phyloP scores from a whole-genome alignment of 768 basidiomycete species.

The Kwoniella mangroviensis region DNA sequence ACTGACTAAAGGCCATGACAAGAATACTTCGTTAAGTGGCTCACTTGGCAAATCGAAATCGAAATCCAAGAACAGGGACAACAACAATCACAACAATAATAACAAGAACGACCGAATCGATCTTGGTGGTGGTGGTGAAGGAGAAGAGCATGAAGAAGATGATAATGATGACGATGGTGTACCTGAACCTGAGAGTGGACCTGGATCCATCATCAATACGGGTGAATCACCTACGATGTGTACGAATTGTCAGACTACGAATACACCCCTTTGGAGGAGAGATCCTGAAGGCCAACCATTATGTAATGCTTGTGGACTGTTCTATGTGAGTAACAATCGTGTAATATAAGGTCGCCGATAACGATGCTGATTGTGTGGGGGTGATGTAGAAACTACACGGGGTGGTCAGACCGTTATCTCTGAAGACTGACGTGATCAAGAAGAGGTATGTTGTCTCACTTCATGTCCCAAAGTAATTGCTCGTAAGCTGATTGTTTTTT shows the following conservation, averaged over 20 bases:
- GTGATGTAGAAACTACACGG: constrained; percentile 83
- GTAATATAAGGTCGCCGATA: not conserved
- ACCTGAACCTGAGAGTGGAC: constrained; percentile 17
- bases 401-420: constrained; percentile 87
- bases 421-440: constrained; percentile 98
- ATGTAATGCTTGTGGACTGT: constrained; percentile 81
- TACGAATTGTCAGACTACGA: constrained; percentile 93
- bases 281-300: constrained; percentile 61
- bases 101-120: no score
- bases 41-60: constrained; percentile 1
- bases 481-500: not conserved
- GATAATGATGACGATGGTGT: not conserved
- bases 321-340: constrained; percentile 70
- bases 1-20: constrained; percentile 16
- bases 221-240: constrained; percentile 74
- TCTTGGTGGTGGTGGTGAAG: not conserved
- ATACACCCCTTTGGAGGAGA: constrained; percentile 68
- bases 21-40: constrained; percentile 28
- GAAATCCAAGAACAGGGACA: no score
- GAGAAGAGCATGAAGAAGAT: not conserved
- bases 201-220: constrained; percentile 31
- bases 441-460: constrained; percentile 61
- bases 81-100: no score
- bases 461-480: not conserved
- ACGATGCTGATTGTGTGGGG: not conserved